Base-by-base conservation (phyloP, 179 eudicot species). In the Drosera spatulata region DNA sequence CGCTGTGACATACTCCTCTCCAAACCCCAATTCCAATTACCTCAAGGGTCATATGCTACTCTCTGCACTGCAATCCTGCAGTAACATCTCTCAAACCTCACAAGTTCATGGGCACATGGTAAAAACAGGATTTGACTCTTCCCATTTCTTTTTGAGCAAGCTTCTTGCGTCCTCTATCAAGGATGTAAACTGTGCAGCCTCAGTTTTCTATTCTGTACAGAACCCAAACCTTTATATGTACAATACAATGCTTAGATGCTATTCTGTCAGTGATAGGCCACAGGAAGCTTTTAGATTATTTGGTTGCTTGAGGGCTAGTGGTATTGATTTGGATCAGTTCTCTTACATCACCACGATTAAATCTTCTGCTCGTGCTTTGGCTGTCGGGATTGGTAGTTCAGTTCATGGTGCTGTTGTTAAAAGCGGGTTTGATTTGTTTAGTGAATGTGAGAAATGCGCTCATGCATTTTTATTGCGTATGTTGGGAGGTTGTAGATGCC, bases 221-320 rank as follows among this genome's bases (percentile, higher is more conserved):
- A 63, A 44, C 63, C 80, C 80, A n/a, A 69, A 72, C 69, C 64
- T 72, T 41, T 76, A 65, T 55, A 72, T 76, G 77, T 72, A 58
- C 68, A 76, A 61, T 50, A 72, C 77, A 10, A 72, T 72, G 77
- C 75, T 77, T 12, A 60, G 81, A 38, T 65, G 75, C 50, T 58
- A 69, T 65, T 77, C 81, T 3, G 46, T 70, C 41, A 63, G 70
- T 65, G 58, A 63, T 48, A 39, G 54, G 51, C 75, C 78, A 7
- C 54, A 61, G 60, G 40, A 67, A 14, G 75, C 67, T 50, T 37
- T 70, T 37, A 38, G 59, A 40, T 63, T 75, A 58, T 75, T 71
- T 52, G 71, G 65, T 50, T 14, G 41, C 45, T 38, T 71, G 64
- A 64, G 73, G 62, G 65, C 56, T 47, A 60, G 47, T 41, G 65